Evolutionary conservation across 1,139 yeast species (phyloP).

Genomic region (Kodamaea suecica): DNA sequence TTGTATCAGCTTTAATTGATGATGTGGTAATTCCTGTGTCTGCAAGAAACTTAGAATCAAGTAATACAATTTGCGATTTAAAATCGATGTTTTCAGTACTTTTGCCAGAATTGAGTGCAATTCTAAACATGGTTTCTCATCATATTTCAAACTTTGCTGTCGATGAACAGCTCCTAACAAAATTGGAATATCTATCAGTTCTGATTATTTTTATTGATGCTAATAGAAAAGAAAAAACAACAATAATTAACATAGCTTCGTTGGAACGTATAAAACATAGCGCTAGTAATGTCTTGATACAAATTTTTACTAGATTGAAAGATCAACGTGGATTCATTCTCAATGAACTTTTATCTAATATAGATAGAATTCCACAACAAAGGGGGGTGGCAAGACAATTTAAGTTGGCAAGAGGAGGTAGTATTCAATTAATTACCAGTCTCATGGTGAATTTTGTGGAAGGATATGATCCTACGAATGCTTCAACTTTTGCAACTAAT

Average conservation of each 20-base stretch:
- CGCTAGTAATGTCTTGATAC: slow-evolving; percentile 37
- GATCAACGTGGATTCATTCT: slow-evolving; percentile 59
- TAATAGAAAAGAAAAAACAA: slow-evolving; percentile 20
- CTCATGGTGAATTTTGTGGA: slow-evolving; percentile 48
- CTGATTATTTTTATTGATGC: slow-evolving; percentile 33
- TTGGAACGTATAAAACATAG: slow-evolving; percentile 31
- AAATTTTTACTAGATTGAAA: slow-evolving; percentile 43
- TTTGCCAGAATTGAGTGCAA: slow-evolving; percentile 2
- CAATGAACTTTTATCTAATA: slow-evolving; percentile 54
- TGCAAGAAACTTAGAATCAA: background rate
- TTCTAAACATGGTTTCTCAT: slow-evolving; percentile 5
- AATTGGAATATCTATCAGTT: slow-evolving; percentile 48
- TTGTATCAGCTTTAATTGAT: slow-evolving; percentile 35
- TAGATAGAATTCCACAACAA: slow-evolving; percentile 46
- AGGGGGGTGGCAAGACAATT: slow-evolving; percentile 43
- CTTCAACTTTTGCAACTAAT: slow-evolving; percentile 1
- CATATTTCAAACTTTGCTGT: slow-evolving; percentile 21
- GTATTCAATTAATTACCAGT: slow-evolving; percentile 47
- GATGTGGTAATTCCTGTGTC: slow-evolving; percentile 25
- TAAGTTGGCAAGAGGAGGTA: slow-evolving; percentile 41
- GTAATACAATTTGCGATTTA: background rate
- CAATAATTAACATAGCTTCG: slow-evolving; percentile 12
- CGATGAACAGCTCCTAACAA: slow-evolving; percentile 48
- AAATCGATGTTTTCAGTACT: background rate
- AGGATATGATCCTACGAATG: slow-evolving; percentile 22